These are phyloP conservation scores for Pelargonium fulgidum DNA, from an alignment of 441 rosid genomes.

Conservation along the genomic window DNA sequence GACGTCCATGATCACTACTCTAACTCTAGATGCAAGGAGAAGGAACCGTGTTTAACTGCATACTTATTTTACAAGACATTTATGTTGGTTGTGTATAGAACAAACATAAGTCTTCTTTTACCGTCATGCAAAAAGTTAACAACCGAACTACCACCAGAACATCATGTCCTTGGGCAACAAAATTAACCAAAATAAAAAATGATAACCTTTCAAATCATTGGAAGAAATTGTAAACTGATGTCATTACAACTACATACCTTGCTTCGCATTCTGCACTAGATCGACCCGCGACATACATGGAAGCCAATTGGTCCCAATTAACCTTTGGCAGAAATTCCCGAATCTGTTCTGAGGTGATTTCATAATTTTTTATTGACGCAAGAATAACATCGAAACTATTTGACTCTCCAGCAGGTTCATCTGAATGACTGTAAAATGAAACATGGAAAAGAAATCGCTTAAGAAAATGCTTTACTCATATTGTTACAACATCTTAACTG, in stretches of 20 bases:
- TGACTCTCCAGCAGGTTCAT: constrained; percentile 35
- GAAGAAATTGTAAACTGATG: background rate
- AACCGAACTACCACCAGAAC: background rate
- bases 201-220: constrained; percentile 1
- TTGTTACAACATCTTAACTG: no score
- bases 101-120: background rate
- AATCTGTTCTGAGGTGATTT: constrained; percentile 63
- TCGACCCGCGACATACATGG: constrained; percentile 43
- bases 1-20: no score
- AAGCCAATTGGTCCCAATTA: constrained; percentile 78
- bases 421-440: constrained; percentile 44
- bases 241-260: constrained; percentile 38
- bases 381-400: constrained; percentile 41
- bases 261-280: constrained; percentile 87
- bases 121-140: background rate
- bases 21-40: no score
- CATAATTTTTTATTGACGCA: constrained; percentile 55
- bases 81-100: background rate
- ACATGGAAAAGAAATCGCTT: background rate
- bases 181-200: constrained; percentile 3
- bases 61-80: no score
- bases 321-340: constrained; percentile 76
- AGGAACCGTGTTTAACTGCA: no score
- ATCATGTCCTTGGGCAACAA: background rate
- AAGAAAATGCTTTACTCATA: constrained; percentile 5